Conservation (phyloP, 495 filamentous ascomycete genomes). For the Podospora pseudoanserina region DNA sequence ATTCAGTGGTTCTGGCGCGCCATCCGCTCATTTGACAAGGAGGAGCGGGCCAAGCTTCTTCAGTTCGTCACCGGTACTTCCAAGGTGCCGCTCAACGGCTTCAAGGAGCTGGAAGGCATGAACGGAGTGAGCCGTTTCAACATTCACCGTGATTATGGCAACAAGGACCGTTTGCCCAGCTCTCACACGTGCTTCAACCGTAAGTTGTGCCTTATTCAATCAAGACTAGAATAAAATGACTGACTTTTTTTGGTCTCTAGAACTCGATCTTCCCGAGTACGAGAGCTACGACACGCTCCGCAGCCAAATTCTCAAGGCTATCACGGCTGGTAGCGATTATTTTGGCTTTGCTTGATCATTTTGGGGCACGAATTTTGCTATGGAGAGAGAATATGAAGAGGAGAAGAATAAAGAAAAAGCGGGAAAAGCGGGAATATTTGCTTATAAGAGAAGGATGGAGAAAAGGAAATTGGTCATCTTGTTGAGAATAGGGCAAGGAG, state of each 20-base stretch:
- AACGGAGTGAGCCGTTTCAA: conserved; percentile 98
- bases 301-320: conserved; percentile 83
- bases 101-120: conserved; percentile 99
- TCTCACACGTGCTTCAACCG: conserved; percentile 99
- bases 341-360: conserved; percentile 84
- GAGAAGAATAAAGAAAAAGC: background rate
- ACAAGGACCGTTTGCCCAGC: conserved; percentile 92
- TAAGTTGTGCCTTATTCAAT: conserved; percentile 54
- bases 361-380: background rate
- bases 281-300: conserved; percentile 91
- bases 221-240: conserved; percentile 32
- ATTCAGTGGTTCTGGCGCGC: conserved; percentile 99
- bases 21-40: conserved; percentile 96
- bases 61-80: conserved; percentile 98
- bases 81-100: conserved; percentile 97
- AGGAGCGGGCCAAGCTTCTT: conserved; percentile 93
- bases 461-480: no score
- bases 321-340: conserved; percentile 94
- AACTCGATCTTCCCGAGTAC: conserved; percentile 98
- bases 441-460: background rate
- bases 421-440: background rate
- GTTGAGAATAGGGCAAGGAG: background rate
- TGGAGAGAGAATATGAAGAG: background rate
- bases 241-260: conserved; percentile 40
- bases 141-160: conserved; percentile 97